These are phyloP conservation scores for Barnettozyma pratensis DNA, from an alignment of 805 yeast genomes.

Conservation along the genomic window DNA sequence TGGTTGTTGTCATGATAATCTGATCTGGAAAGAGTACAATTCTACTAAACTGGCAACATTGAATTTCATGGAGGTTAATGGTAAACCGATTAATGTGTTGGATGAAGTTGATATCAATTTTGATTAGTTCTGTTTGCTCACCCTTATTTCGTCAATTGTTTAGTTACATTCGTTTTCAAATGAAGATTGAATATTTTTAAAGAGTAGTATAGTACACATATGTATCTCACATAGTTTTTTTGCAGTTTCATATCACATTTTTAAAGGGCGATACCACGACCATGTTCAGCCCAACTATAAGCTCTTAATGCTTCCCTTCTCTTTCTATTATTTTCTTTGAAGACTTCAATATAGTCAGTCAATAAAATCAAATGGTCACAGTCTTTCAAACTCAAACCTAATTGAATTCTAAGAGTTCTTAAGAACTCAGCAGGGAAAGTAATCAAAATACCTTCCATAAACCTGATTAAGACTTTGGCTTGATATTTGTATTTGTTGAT, in stretches of 20 bases:
- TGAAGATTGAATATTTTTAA: too few species aligned
- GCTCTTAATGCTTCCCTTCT: constrained; percentile 28
- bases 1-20: constrained; percentile 37
- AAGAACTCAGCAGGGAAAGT: constrained; percentile 25
- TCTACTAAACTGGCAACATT: constrained; percentile 26
- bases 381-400: constrained; percentile 20
- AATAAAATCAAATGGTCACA: constrained; percentile 21
- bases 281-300: constrained; percentile 33
- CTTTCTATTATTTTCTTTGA: constrained; percentile 18
- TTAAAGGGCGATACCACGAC: constrained; percentile 32
- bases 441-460: constrained; percentile 25
- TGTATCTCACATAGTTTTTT: too few species aligned
- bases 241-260: not conserved
- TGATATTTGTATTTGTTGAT: constrained; percentile 22
- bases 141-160: not conserved
- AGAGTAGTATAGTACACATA: too few species aligned
- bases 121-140: not conserved
- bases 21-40: constrained; percentile 35
- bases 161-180: not conserved
- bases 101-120: constrained; percentile 20
- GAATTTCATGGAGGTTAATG: constrained; percentile 14
- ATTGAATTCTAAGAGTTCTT: constrained; percentile 20
- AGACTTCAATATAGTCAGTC: constrained; percentile 16
- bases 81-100: constrained; percentile 16
- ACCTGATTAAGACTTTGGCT: constrained; percentile 20